These are phyloP conservation scores for Talaromyces borbonicus DNA, from an alignment of 495 filamentous ascomycete species.

Conservation along the genomic window DNA sequence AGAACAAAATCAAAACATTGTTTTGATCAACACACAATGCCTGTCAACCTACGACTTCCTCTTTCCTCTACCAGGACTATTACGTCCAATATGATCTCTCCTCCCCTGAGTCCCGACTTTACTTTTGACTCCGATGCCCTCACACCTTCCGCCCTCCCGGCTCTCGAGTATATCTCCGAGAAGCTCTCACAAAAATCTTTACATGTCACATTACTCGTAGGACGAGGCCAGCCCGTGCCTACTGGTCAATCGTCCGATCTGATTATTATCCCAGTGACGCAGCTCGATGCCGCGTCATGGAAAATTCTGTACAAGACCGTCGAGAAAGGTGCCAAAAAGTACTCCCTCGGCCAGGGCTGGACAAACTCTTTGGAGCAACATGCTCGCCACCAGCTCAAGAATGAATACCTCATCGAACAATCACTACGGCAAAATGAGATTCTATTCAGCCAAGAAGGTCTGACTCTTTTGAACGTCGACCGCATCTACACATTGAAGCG, in stretches of 20 bases:
- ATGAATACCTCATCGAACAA: conserved; percentile 49
- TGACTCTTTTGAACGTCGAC: conserved; percentile 59
- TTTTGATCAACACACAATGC: conserved; percentile 16
- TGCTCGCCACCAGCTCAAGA: conserved; percentile 26
- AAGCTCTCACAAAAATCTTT: conserved; percentile 37
- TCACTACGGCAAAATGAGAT: conserved; percentile 60
- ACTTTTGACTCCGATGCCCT: conserved; percentile 34
- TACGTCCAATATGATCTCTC: conserved; percentile 35
- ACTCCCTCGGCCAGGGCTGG: conserved; percentile 36
- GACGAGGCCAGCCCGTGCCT: conserved; percentile 35
- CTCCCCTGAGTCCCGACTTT: conserved; percentile 34
- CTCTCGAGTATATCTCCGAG: conserved; percentile 38
- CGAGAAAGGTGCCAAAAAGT: conserved; percentile 33
- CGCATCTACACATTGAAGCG: conserved; percentile 65
- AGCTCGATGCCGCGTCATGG: conserved; percentile 27
- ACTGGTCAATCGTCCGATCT: conserved; percentile 33
- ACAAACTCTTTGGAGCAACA: conserved; percentile 25
- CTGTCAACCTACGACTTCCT: conserved; percentile 29
- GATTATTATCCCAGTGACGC: conserved; percentile 36
- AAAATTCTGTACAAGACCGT: conserved; percentile 30
- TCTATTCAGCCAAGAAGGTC: conserved; percentile 58
- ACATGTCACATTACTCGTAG: conserved; percentile 39
- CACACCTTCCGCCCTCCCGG: conserved; percentile 32
- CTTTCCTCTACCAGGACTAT: conserved; percentile 31
- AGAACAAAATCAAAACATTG: background rate